Base-by-base conservation (phyloP, 140 eudicot species). In the Flaveria floridana region DNA sequence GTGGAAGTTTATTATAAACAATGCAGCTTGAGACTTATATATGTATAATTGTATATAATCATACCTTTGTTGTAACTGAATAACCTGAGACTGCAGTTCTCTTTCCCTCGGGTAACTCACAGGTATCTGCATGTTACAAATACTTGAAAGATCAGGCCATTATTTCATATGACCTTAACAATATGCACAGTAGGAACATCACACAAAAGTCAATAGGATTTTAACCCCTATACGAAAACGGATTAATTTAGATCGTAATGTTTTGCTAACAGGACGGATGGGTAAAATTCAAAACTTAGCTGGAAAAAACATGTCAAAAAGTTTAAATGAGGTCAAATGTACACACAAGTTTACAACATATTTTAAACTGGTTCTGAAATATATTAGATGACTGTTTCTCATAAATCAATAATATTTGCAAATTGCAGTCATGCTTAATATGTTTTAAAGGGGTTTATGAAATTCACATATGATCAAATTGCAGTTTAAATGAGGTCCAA, bases 31-130 rank as follows among this genome's bases (percentile, higher is more conserved):
- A 48, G 15, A 70, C 56, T 19, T 56, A 12, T 34, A 34, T 34
- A 34, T 34, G 41, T 5, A 34, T n/a, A 4, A 12, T 18, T 26
- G 59, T 18, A 41, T 55, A 25, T 12, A 50, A 52, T 56, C 55
- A 8, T 83, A 91, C 97, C 97, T 91, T 74, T 88, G 96, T 73
- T 91, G 96, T 79, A 91, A 75, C 73, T 88, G 89, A 26, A 86
- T 81, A 76, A 88, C 91, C 83, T 83, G 91, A 75, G 89, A 69
- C 71, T 88, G 87, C 78, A 91, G 88, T 78, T 91, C 91, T 62
- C 79, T 78, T 73, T 88, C 93, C 76, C 75, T 70, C 48, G 79
- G 82, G 69, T 91, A 75, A 75, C 66, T 72, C 61, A 48, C 7
- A 7, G 75, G 70, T 15, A 72, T 77, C 90, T 86, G 89, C 80